These are phyloP conservation scores for Cetraspora pellucida DNA, from an alignment of 192 early-diverging fungal genomes.

Conservation along the genomic window DNA sequence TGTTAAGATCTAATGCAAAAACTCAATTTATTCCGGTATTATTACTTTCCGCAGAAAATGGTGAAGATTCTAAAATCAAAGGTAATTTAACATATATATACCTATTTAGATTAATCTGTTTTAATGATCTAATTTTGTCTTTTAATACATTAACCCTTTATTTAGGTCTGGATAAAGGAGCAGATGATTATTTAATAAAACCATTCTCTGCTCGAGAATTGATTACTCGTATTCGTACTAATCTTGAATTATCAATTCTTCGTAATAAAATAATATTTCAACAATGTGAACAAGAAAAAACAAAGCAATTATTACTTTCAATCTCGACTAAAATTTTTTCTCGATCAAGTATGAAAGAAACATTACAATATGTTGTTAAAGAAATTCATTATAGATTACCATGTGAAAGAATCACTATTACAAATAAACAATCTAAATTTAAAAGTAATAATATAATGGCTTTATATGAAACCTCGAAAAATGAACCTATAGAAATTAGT, in stretches of 20 bases:
- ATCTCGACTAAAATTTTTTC: slow-evolving; percentile 43
- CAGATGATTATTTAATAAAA: slow-evolving; percentile 65
- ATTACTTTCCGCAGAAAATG: slow-evolving; percentile 56
- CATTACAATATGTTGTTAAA: slow-evolving; percentile 36
- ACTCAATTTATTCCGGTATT: slow-evolving; percentile 57
- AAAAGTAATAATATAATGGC: not conserved
- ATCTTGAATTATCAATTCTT: slow-evolving; percentile 51
- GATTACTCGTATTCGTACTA: slow-evolving; percentile 54
- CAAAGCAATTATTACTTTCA: slow-evolving; percentile 46
- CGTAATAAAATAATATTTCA: slow-evolving; percentile 46
- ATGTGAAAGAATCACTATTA: slow-evolving; percentile 44
- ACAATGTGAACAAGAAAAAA: slow-evolving; percentile 41
- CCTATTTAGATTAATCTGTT: no score
- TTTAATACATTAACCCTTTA: not conserved
- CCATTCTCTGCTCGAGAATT: slow-evolving; percentile 61
- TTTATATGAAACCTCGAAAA: no score
- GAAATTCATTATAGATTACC: slow-evolving; percentile 45
- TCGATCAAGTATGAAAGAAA: slow-evolving; percentile 38
- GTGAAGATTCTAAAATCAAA: no score
- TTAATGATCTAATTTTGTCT: no score
- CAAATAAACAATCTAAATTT: slow-evolving; percentile 23
- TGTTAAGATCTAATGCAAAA: slow-evolving; percentile 41
- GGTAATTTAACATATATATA: no score
- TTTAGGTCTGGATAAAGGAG: slow-evolving; percentile 51
- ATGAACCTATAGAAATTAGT: not conserved